Base-by-base conservation (phyloP, 2,329 filamentous ascomycete species). In the Orbilia blumenaviensis region DNA sequence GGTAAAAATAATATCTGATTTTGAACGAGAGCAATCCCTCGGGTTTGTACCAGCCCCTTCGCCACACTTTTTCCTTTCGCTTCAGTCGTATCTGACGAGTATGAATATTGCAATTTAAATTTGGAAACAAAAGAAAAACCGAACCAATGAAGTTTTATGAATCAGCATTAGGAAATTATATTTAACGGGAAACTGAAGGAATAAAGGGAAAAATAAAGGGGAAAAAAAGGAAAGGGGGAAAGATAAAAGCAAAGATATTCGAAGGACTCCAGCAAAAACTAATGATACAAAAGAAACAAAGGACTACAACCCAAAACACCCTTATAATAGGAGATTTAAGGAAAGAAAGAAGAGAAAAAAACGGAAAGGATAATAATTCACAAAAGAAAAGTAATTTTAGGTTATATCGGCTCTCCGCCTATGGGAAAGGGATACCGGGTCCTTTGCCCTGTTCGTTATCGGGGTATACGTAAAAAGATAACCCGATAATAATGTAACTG, bases 391-490 rank as follows among this genome's bases (percentile, higher is more conserved):
- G n/a, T 36, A 34, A 52, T 23, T 60, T 4, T 12, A 27, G 14
- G 29, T 60, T 32, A 25, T 25, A 66, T 36, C 27, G 46, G 10
- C 32, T 27, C 36, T 50, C 44, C 18, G 9, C 16, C 16, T 69
- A 66, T 2, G 32, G 32, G 32, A 61, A 63, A 42, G 64, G 72
- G 58, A 76, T 64, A 23, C 72, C 72, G 29, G 71, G 71, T 27
- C 64, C 64, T 44, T 60, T 58, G 25, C 46, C 25, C 46, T 66
- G 56, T 44, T 68, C 85, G 77, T 86, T 83, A 78, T 88, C 87
- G 1, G 87, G 87, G 80, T 89, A 89, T 60, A 89, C 87, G 81
- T 86, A 86, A 81, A 89, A 89, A 3, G 87, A 87, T 41, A 89
- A 82, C 2, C 86, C 87, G 69, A 89, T 89, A 69, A 89, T 89